Percentiles rank a stretch among this genome's conserved stretches.
Evolutionary conservation across 495 filamentous ascomycete genomes (phyloP).

Genomic region (Arthonia radiata): DNA sequence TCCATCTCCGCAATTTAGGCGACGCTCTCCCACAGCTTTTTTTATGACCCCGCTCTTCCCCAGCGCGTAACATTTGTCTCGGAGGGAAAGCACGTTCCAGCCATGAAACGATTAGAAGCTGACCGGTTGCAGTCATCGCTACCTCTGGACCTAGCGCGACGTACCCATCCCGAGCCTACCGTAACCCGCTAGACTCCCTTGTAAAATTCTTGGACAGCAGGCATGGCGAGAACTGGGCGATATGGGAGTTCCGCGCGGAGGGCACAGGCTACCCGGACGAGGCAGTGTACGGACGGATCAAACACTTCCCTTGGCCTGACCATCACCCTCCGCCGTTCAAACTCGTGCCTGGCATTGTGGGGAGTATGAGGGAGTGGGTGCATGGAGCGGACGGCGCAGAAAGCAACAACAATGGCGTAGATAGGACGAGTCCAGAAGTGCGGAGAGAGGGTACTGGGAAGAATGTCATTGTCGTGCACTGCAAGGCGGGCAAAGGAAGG

Average conservation of each 20-base stretch:
- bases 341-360: constrained; percentile 68
- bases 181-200: constrained; percentile 68
- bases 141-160: constrained; percentile 69
- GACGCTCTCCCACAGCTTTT: too few species aligned
- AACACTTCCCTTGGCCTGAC: constrained; percentile 88
- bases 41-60: too few species aligned
- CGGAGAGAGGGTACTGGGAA: constrained; percentile 80
- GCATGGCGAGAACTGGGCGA: constrained; percentile 63
- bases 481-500: constrained; percentile 61
- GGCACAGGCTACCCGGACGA: constrained; percentile 84
- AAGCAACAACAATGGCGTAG: constrained; percentile 3
- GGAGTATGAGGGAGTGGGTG: constrained; percentile 72
- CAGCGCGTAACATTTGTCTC: too few species aligned
- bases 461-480: constrained; percentile 26
- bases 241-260: constrained; percentile 94
- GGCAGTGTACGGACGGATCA: constrained; percentile 59
- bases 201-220: constrained; percentile 66
- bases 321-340: constrained; percentile 90
- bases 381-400: constrained; percentile 20
- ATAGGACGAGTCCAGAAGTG: constrained; percentile 11
- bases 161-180: constrained; percentile 75
- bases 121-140: constrained; percentile 28
- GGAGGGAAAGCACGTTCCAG: too few species aligned
- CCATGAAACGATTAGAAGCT: too few species aligned
- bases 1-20: too few species aligned